Evolutionary conservation across 345 rosid genomes (phyloP).

Genomic region (Melastoma malabathricum): DNA sequence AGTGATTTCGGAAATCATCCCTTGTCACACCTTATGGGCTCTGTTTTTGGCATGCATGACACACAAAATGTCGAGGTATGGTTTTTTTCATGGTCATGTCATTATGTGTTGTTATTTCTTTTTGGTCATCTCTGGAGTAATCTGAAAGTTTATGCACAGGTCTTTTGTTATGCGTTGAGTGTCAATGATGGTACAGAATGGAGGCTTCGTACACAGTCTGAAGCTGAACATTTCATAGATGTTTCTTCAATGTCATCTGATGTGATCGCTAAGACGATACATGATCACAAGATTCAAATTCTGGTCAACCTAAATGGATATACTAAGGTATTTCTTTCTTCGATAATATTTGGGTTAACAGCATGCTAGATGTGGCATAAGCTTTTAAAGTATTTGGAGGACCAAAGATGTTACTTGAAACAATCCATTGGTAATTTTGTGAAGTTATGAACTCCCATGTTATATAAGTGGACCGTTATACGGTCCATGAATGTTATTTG

Average conservation of each 20-base stretch:
- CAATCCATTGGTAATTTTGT: too few species aligned
- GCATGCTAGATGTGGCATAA: too few species aligned
- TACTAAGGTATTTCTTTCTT: constrained; percentile 47
- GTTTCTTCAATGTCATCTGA: constrained; percentile 86
- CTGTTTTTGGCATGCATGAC: constrained; percentile 97
- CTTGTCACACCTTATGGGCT: constrained; percentile 97
- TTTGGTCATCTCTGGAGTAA: constrained; percentile 1
- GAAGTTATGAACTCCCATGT: too few species aligned
- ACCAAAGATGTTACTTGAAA: too few species aligned
- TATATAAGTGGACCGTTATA: too few species aligned
- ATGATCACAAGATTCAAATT: constrained; percentile 76
- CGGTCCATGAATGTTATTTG: background rate
- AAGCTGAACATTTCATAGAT: constrained; percentile 87
- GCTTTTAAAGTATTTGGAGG: too few species aligned
- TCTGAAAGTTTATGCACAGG: constrained; percentile 24
- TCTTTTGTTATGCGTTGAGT: constrained; percentile 94
- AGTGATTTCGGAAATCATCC: constrained; percentile 99
- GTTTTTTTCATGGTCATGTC: background rate
- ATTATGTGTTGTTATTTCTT: background rate
- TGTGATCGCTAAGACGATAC: constrained; percentile 70
- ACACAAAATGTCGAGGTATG: constrained; percentile 68
- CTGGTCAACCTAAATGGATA: constrained; percentile 93
- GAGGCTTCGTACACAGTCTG: constrained; percentile 83
- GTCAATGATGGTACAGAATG: constrained; percentile 92
- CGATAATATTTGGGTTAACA: too few species aligned